Conservation (phyloP, 371 early-diverging fungal species). For the Syncephalastrum monosporum region DNA sequence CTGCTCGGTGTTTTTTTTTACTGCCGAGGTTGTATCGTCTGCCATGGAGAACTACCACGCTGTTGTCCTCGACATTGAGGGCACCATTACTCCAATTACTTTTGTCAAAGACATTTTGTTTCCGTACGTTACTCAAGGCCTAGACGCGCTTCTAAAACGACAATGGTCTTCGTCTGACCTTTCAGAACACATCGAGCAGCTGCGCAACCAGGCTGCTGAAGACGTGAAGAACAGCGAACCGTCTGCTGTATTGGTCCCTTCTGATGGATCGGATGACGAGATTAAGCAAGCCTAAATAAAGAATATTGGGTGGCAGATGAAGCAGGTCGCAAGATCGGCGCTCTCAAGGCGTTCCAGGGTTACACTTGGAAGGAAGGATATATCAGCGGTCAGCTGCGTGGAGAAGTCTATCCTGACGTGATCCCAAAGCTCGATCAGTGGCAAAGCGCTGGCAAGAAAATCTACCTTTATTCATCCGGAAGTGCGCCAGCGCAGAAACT, state of each 20-base stretch:
- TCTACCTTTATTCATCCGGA: too few relatives aligned
- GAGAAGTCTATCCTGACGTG: too few relatives aligned
- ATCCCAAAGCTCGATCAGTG: too few relatives aligned
- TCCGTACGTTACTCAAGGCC: constrained; percentile 70
- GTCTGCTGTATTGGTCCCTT: constrained; percentile 48
- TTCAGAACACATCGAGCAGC: constrained; percentile 55
- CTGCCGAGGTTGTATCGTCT: too few relatives aligned
- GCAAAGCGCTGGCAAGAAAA: too few relatives aligned
- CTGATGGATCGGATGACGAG: constrained; percentile 44
- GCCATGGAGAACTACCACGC: constrained; percentile 35
- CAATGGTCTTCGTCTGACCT: constrained; percentile 67
- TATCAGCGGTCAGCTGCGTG: too few relatives aligned
- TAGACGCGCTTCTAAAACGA: constrained; percentile 63
- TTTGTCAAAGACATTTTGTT: constrained; percentile 93
- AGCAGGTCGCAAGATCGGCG: too few relatives aligned
- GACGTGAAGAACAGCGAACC: constrained; percentile 51
- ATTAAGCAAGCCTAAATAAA: constrained; percentile 60
- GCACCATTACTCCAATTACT: constrained; percentile 95
- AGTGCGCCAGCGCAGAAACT: too few relatives aligned
- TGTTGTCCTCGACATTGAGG: constrained; percentile 88
- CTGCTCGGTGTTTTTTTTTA: too few relatives aligned
- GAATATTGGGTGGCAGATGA: constrained; percentile 81
- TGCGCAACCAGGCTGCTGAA: constrained; percentile 39
- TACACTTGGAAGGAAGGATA: too few relatives aligned
- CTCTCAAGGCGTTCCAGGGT: too few relatives aligned